phyloP scores from a whole-genome alignment of 2,329 filamentous ascomycete genomes.

The Tolypocladium amazonense region DNA sequence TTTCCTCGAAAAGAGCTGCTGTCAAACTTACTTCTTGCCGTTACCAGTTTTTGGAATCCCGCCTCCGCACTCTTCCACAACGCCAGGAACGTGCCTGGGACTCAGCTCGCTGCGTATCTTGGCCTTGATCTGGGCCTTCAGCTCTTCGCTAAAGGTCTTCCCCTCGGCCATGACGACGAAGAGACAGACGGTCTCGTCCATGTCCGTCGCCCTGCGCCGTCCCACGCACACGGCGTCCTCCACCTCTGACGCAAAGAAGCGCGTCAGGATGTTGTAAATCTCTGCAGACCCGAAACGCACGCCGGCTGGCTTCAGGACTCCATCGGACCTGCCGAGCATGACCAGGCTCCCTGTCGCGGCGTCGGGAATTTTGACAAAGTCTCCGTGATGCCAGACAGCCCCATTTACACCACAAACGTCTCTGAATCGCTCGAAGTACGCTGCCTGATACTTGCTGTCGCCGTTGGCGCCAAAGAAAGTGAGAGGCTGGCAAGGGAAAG shows the following conservation, averaged over 20 bases:
- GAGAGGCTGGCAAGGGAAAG: constrained; percentile 86
- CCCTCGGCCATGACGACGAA: constrained; percentile 70
- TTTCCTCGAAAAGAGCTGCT: neutral
- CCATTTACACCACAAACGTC: constrained; percentile 24
- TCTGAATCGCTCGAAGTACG: constrained; percentile 81
- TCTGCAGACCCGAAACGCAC: constrained; percentile 90
- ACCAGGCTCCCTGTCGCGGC: constrained; percentile 64
- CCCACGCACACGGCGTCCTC: constrained; percentile 86
- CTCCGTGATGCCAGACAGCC: constrained; percentile 82
- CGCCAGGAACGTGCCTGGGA: constrained; percentile 75
- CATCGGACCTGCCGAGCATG: constrained; percentile 89
- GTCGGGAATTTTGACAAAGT: constrained; percentile 66
- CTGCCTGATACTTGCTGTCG: constrained; percentile 64
- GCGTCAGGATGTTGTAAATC: constrained; percentile 88
- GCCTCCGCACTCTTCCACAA: constrained; percentile 66
- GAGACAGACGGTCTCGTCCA: constrained; percentile 77
- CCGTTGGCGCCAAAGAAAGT: constrained; percentile 66
- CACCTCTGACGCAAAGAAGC: constrained; percentile 67
- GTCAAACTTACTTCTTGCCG: constrained; percentile 71
- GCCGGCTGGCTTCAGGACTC: constrained; percentile 83
- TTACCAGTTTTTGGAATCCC: constrained; percentile 90
- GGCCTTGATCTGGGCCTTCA: constrained; percentile 54
- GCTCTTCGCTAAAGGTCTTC: constrained; percentile 42
- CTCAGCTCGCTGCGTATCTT: constrained; percentile 70
- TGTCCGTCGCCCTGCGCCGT: constrained; percentile 56